phyloP scores from a whole-genome alignment of 805 yeast species.

The Scheffersomyces coipomensis region DNA sequence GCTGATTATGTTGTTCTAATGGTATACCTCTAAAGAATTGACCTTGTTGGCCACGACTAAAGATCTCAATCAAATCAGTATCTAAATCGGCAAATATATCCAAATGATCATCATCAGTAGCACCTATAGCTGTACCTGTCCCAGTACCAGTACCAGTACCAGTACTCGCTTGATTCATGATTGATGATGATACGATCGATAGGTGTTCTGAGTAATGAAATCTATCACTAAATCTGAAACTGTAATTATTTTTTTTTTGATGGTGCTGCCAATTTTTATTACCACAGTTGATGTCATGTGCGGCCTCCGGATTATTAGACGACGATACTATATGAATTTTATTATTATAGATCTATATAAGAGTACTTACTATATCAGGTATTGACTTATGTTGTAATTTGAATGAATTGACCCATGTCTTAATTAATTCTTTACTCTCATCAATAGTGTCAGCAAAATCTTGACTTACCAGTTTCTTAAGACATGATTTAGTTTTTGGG shows the following conservation, averaged over 20 bases:
- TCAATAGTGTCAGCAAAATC: background rate
- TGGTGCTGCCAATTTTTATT: too few species aligned
- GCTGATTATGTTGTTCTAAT: slow-evolving; percentile 9
- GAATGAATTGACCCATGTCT: background rate
- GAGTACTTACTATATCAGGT: background rate
- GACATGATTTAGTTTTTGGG: background rate
- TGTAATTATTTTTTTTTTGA: too few species aligned
- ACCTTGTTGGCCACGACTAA: slow-evolving; percentile 13
- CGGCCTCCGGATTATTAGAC: too few species aligned
- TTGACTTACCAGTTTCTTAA: background rate
- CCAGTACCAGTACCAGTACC: background rate
- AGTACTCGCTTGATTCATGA: too few species aligned
- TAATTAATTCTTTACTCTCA: background rate
- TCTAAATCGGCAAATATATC: slow-evolving; percentile 22
- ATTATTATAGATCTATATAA: background rate
- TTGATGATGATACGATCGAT: too few species aligned
- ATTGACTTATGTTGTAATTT: background rate
- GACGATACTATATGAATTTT: too few species aligned
- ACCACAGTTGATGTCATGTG: too few species aligned
- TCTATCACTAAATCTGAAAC: too few species aligned
- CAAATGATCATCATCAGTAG: slow-evolving; percentile 3
- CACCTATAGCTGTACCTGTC: background rate
- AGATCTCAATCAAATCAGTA: slow-evolving; percentile 16
- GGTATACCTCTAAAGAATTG: slow-evolving; percentile 11
- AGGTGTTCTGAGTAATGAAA: too few species aligned